A percentile compares a stretch with the other conserved stretches of the same genome.
These are phyloP conservation scores for Halteria grandinella DNA, from an alignment of 73 alveolate genomes.

Conservation along the genomic window DNA sequence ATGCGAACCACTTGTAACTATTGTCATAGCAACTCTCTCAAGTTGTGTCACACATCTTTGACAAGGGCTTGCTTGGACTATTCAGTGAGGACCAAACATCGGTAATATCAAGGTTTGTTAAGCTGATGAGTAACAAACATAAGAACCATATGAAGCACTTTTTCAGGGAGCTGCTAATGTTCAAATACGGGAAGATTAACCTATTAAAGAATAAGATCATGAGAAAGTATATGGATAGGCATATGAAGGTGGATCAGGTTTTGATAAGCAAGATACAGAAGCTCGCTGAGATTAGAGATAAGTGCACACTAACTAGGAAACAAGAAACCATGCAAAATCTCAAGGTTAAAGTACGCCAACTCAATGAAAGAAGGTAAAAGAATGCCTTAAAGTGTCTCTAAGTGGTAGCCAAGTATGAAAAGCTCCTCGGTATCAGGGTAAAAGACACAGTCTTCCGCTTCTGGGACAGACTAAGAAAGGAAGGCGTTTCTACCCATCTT, in stretches of 20 bases:
- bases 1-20: slow-evolving; percentile 7
- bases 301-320: background rate
- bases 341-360: background rate
- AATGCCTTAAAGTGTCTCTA: slow-evolving; percentile 19
- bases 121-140: background rate
- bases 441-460: slow-evolving; percentile 28
- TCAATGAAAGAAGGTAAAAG: slow-evolving; percentile 13
- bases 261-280: background rate
- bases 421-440: slow-evolving; percentile 7
- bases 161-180: slow-evolving; percentile 13
- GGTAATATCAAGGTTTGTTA: background rate
- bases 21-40: slow-evolving; percentile 20
- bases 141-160: background rate
- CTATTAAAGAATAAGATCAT: slow-evolving; percentile 16
- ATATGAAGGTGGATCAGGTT: slow-evolving; percentile 10
- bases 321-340: background rate
- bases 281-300: background rate
- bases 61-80: background rate
- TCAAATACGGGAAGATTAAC: slow-evolving; percentile 6
- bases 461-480: slow-evolving; percentile 28
- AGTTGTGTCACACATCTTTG: background rate
- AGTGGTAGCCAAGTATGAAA: slow-evolving; percentile 15
- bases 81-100: background rate
- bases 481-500: background rate
- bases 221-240: slow-evolving; percentile 27